Base-by-base conservation (phyloP, 345 rosid species). In the Cardamine chenopodiifolia region DNA sequence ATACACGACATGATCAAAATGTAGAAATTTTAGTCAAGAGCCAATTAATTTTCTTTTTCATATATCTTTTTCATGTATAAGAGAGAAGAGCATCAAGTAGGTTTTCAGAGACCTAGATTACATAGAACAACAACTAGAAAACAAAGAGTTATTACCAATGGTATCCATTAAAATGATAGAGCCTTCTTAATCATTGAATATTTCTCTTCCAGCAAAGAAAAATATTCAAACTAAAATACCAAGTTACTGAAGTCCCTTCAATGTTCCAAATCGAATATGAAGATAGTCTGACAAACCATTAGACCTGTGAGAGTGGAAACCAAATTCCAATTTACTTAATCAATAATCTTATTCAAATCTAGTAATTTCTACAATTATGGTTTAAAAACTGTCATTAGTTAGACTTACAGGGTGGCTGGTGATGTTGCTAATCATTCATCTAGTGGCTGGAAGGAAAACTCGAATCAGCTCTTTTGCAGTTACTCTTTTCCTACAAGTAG, bases 401-500 rank as follows among this genome's bases (percentile, higher is more conserved):
- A 23, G 48, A 69, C 85, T 68, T 63, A 83, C 86, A 47, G 28
- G 67, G 68, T 26, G 56, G 68, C 47, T 62, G 34, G 52, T 59
- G 57, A 69, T 12, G 49, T 34, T 50, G 71, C 47, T 63, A 62
- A 71, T 62, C 29, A 68, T 48, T 81, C 80, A 82, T 73, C 84
- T 82, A 54, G 91, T 86, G 50, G 89, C 76, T 65, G 99, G 99
- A 73, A 96, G 96, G 86, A 89, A 92, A 80, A 96, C 94, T 81
- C 99, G 86, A 75, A 90, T 90, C 70, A 96, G 86, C 56, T 88
- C 94, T 80, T 75, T 92, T 4, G 26, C 74, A 25, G 85, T 79
- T 4, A 90, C 85, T 79, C 59, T 89, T 81, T 96, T 96, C 88
- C 99, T 78, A 81, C 98, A 96, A 2, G 98, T 89, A 19, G 99